A percentile compares a stretch with the other conserved stretches of the same genome.
Evolutionary conservation across 176 grass and related monocot genomes (phyloP).

Genomic region (Avena eriantha): DNA sequence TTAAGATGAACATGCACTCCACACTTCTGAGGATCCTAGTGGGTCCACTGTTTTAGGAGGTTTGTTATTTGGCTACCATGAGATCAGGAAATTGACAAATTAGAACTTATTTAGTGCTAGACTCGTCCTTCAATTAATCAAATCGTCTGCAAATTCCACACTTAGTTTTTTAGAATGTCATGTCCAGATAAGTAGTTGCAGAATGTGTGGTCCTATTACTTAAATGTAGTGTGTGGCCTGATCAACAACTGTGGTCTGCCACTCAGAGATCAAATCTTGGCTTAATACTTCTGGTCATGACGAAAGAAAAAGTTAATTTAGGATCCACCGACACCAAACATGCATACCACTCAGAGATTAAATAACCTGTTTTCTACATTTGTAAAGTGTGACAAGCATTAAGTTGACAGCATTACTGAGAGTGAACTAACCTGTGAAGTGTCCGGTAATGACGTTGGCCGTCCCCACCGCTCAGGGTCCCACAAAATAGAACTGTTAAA

Average conservation of each 20-base stretch:
- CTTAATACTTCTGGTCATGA: not conserved
- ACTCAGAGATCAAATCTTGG: not conserved
- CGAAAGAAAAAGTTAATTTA: not conserved
- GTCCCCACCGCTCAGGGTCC: conserved; percentile 90
- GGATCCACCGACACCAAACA: not conserved
- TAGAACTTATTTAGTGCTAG: conserved; percentile 14
- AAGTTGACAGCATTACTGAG: not conserved
- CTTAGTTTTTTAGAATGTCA: not conserved
- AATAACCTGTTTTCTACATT: conserved; percentile 8
- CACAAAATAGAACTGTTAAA: conserved; percentile 93
- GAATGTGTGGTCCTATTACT: not conserved
- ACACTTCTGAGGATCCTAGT: not conserved
- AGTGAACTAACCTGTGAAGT: conserved; percentile 76
- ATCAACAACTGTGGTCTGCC: not conserved
- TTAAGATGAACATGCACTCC: conserved; percentile 32
- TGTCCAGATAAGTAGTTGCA: not conserved
- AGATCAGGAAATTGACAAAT: conserved; percentile 31
- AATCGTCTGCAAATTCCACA: conserved; percentile 9
- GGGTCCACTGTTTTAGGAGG: not conserved
- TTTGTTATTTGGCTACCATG: conserved; percentile 9
- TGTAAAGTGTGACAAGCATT: not conserved
- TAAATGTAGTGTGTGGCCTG: conserved; percentile 17
- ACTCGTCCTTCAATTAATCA: not conserved
- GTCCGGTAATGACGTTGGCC: conserved; percentile 77
- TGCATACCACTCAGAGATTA: not conserved